These are phyloP conservation scores for Microbotryum silenes-acaulis DNA, from an alignment of 1,284 basidiomycete species.

Conservation along the genomic window DNA sequence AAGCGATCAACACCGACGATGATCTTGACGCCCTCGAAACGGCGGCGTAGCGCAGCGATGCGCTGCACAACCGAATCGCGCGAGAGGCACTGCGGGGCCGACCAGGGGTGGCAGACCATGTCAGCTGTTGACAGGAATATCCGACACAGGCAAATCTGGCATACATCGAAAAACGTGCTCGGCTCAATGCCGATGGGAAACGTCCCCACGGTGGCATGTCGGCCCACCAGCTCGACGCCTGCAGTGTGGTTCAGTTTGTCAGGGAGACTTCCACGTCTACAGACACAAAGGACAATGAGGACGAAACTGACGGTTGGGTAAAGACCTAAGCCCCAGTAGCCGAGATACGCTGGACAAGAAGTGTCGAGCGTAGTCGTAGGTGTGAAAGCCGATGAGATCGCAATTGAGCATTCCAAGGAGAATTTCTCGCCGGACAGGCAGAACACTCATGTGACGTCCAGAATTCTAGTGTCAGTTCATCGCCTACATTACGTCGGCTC, in stretches of 20 bases:
- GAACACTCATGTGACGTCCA: slow-evolving; percentile 53
- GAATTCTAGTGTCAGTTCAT: neutral
- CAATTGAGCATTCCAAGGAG: slow-evolving; percentile 90
- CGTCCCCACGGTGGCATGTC: slow-evolving; percentile 91
- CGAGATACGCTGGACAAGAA: slow-evolving; percentile 97
- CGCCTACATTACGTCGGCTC: too few species aligned
- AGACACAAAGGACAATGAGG: too few species aligned
- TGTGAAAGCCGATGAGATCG: slow-evolving; percentile 97
- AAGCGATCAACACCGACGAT: slow-evolving; percentile 97
- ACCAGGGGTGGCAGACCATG: neutral
- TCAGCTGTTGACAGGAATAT: neutral
- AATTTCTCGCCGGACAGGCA: slow-evolving; percentile 94
- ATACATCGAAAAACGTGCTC: slow-evolving; percentile 71
- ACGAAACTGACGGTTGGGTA: slow-evolving; percentile 69
- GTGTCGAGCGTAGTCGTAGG: slow-evolving; percentile 98
- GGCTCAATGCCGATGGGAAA: slow-evolving; percentile 99
- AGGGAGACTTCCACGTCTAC: neutral
- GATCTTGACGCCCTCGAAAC: slow-evolving; percentile 91
- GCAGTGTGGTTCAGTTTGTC: neutral
- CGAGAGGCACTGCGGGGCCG: slow-evolving; percentile 55
- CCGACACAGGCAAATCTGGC: slow-evolving; percentile 19
- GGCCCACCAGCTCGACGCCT: slow-evolving; percentile 80
- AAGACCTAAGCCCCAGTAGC: slow-evolving; percentile 73
- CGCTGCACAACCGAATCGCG: slow-evolving; percentile 70
- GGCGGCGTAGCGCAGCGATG: slow-evolving; percentile 70